Evolutionary conservation across 2,329 filamentous ascomycete species (phyloP).

Genomic region (Aureobasidium vineae): DNA sequence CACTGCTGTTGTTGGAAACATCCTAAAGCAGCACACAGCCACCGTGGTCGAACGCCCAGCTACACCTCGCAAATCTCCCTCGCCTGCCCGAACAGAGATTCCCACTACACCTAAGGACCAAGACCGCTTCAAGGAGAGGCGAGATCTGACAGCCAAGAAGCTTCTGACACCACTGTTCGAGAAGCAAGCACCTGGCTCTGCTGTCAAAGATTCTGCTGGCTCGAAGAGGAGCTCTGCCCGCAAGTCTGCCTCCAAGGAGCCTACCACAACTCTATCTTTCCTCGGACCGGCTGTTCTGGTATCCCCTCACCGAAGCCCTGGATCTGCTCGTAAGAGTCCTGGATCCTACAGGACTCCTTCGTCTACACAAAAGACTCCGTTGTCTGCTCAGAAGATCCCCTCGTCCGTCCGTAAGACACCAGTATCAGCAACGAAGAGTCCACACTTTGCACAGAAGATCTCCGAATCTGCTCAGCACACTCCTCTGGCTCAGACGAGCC

Average conservation of each 20-base stretch:
- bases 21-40: slow-evolving; percentile 36
- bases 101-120: slow-evolving; percentile 59
- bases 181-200: slow-evolving; percentile 34
- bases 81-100: slow-evolving; percentile 49
- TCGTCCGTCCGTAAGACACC: slow-evolving; percentile 5
- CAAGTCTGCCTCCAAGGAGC: slow-evolving; percentile 5
- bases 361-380: slow-evolving; percentile 3
- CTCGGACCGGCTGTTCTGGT: slow-evolving; percentile 1
- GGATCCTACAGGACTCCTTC: background rate
- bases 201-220: slow-evolving; percentile 31
- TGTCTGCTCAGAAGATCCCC: background rate
- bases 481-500: slow-evolving; percentile 10
- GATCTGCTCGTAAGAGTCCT: slow-evolving; percentile 20
- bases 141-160: slow-evolving; percentile 42
- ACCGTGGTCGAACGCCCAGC: slow-evolving; percentile 27
- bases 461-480: slow-evolving; percentile 3
- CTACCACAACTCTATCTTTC: background rate
- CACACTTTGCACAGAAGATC: slow-evolving; percentile 6
- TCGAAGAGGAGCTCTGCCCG: slow-evolving; percentile 20
- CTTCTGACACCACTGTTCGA: slow-evolving; percentile 39
- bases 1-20: slow-evolving; percentile 50
- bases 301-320: background rate
- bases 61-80: slow-evolving; percentile 43
- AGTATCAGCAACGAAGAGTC: background rate
- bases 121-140: slow-evolving; percentile 56